Evolutionary conservation across 1,284 basidiomycete species (phyloP).

Genomic region (Austropuccinia psidii): DNA sequence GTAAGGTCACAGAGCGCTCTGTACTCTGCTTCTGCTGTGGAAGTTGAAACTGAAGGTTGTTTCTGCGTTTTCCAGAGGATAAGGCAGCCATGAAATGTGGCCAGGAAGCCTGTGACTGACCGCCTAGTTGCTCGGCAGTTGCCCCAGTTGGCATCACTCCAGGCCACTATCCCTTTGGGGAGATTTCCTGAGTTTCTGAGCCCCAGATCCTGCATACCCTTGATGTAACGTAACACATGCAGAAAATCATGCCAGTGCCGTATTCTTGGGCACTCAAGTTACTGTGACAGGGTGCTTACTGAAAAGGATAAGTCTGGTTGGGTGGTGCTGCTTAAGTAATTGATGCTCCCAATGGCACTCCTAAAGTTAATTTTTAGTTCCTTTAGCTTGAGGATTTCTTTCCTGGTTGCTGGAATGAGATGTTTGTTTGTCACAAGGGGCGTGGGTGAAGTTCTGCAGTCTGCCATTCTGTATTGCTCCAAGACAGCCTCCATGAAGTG

Average conservation of each 20-base stretch:
- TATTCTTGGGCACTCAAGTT: too few species aligned
- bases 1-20: constrained; percentile 53
- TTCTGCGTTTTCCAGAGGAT: constrained; percentile 50
- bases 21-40: constrained; percentile 51
- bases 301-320: too few species aligned
- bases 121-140: constrained; percentile 43
- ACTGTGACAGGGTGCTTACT: too few species aligned
- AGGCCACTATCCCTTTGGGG: too few species aligned
- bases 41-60: constrained; percentile 48
- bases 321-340: too few species aligned
- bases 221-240: too few species aligned
- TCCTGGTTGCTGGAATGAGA: not conserved
- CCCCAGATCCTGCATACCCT: too few species aligned
- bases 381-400: too few species aligned
- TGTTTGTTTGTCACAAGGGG: not conserved
- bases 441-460: not conserved
- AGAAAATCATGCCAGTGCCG: too few species aligned
- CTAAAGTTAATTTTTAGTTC: too few species aligned
- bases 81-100: constrained; percentile 44
- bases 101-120: constrained; percentile 50
- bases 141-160: constrained; percentile 52
- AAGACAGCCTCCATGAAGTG: not conserved
- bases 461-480: not conserved
- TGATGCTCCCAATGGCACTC: too few species aligned
- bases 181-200: too few species aligned